phyloP scores from a whole-genome alignment of 352 stramenopile genomes.

The Blastocystis sp. region DNA sequence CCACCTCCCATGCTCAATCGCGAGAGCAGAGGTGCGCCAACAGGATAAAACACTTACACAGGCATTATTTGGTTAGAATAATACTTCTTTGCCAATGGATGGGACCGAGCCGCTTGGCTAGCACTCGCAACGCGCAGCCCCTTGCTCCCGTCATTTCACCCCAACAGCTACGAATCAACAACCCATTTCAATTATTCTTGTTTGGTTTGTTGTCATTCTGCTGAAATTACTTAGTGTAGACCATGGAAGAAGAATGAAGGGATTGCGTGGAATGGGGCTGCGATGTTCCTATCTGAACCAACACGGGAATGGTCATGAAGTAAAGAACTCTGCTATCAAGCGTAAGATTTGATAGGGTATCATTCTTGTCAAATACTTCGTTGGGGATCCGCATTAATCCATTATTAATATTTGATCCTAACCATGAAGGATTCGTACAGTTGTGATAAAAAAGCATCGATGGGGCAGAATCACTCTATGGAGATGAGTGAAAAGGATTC shows the following conservation, averaged over 20 bases:
- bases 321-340: too few relatives aligned
- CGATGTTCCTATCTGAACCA: too few relatives aligned
- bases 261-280: too few relatives aligned
- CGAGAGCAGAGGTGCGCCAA: background rate
- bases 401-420: background rate
- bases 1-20: background rate
- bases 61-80: background rate
- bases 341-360: background rate
- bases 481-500: background rate
- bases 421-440: background rate
- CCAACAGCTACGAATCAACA: too few relatives aligned
- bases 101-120: too few relatives aligned
- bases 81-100: background rate
- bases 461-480: background rate
- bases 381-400: background rate
- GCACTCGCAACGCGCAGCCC: too few relatives aligned
- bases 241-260: too few relatives aligned
- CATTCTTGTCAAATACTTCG: background rate
- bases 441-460: background rate
- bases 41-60: background rate
- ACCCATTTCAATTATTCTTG: too few relatives aligned
- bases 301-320: too few relatives aligned
- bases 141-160: too few relatives aligned
- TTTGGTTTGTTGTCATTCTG: too few relatives aligned
- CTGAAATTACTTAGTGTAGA: too few relatives aligned